A percentile compares a stretch with the other conserved stretches of the same genome.
Evolutionary conservation across 139 green algal genomes (phyloP).

Genomic region (Zygnema cylindricum): DNA sequence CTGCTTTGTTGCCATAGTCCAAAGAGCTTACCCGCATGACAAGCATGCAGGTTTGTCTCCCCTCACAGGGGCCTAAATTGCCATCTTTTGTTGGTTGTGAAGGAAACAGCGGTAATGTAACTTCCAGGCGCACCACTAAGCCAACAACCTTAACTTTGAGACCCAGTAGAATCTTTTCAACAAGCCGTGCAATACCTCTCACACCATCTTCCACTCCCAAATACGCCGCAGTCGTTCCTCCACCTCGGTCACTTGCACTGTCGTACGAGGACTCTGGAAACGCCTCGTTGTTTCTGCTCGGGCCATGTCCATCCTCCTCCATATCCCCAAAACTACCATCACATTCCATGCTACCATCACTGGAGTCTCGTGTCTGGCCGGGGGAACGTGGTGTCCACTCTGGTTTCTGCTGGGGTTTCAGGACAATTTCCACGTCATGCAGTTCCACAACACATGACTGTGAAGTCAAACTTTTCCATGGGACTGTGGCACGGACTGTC

Average conservation of each 20-base stretch:
- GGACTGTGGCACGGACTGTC: background rate
- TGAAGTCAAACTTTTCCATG: background rate
- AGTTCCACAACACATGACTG: conserved; percentile 9
- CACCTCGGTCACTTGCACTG: background rate
- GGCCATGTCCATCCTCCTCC: background rate
- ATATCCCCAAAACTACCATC: background rate
- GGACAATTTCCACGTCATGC: background rate
- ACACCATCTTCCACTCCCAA: conserved; percentile 35
- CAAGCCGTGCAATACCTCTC: background rate
- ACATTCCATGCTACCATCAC: background rate
- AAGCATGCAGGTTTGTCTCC: background rate
- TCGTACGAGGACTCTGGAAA: background rate
- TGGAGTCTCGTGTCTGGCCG: no score
- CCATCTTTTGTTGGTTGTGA: background rate
- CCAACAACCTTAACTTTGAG: conserved; percentile 5
- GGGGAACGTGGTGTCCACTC: background rate
- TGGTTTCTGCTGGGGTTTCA: background rate
- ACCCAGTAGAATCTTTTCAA: conserved; percentile 30
- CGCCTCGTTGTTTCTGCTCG: background rate
- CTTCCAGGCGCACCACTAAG: conserved; percentile 3
- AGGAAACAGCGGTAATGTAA: background rate
- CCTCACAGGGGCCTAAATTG: background rate
- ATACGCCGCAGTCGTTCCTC: background rate
- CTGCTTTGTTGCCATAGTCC: no score
- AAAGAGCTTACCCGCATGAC: background rate